These are phyloP conservation scores for Combretum micranthum DNA, from an alignment of 345 rosid species.

Conservation along the genomic window DNA sequence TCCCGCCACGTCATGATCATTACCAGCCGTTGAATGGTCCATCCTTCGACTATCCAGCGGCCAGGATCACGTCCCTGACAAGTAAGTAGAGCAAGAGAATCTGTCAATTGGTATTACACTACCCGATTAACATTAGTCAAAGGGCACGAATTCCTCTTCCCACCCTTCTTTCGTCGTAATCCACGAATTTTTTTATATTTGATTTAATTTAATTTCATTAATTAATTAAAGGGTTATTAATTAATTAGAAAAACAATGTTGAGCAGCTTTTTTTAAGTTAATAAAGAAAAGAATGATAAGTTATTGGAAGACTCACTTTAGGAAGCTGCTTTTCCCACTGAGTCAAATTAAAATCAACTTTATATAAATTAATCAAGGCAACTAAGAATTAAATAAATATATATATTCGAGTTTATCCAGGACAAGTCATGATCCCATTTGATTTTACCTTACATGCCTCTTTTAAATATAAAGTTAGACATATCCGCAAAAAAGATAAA, in stretches of 20 bases:
- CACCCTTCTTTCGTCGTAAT: conserved; percentile 18
- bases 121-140: conserved; percentile 18
- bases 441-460: no score
- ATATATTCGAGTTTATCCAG: no score
- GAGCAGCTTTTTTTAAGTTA: not conserved
- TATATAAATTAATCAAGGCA: not conserved
- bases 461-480: no score
- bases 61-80: conserved; percentile 9
- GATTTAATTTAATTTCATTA: not conserved
- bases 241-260: not conserved
- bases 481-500: no score
- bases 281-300: not conserved
- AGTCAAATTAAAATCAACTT: conserved; percentile 5
- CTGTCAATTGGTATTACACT: not conserved
- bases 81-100: not conserved
- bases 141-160: conserved; percentile 17
- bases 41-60: conserved; percentile 12
- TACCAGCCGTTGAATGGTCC: no score
- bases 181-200: not conserved
- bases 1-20: conserved; percentile 21
- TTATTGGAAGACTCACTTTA: no score
- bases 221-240: not conserved
- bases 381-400: not conserved
- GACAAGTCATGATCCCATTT: no score
- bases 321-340: not conserved